Conservation (phyloP, 2,329 filamentous ascomycete species). For the Aulographum hederae region DNA sequence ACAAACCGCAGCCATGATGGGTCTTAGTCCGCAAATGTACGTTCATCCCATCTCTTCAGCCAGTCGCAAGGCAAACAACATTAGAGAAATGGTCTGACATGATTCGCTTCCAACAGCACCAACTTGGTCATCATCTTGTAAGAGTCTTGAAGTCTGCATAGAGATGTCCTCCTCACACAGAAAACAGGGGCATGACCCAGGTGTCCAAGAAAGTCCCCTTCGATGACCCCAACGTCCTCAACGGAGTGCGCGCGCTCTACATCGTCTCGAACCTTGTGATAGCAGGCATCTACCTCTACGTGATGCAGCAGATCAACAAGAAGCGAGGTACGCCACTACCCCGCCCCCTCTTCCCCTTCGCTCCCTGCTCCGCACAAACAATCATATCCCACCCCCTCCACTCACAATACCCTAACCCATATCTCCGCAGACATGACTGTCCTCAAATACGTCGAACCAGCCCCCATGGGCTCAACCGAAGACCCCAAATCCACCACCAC, state of each 20-base stretch:
- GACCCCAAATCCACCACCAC: constrained; percentile 94
- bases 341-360: too few species aligned
- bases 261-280: constrained; percentile 67
- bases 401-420: background rate
- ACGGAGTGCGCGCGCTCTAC: constrained; percentile 45
- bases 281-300: constrained; percentile 65
- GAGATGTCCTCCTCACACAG: constrained; percentile 1
- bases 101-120: constrained; percentile 36
- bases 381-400: background rate
- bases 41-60: background rate
- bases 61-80: background rate
- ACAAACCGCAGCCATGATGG: background rate
- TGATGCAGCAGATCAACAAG: constrained; percentile 71
- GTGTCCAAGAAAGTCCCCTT: constrained; percentile 91
- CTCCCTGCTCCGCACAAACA: too few species aligned
- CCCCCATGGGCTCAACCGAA: constrained; percentile 81
- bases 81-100: constrained; percentile 10
- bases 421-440: constrained; percentile 65
- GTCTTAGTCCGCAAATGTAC: constrained; percentile 1
- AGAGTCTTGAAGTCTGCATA: background rate
- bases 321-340: constrained; percentile 66
- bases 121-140: constrained; percentile 81
- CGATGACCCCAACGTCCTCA: constrained; percentile 61
- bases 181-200: constrained; percentile 68
- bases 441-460: constrained; percentile 94